Percentiles rank a stretch among this genome's conserved stretches.
Conservation (phyloP, 306 rosid species). For the Fragaria vesca region DNA sequence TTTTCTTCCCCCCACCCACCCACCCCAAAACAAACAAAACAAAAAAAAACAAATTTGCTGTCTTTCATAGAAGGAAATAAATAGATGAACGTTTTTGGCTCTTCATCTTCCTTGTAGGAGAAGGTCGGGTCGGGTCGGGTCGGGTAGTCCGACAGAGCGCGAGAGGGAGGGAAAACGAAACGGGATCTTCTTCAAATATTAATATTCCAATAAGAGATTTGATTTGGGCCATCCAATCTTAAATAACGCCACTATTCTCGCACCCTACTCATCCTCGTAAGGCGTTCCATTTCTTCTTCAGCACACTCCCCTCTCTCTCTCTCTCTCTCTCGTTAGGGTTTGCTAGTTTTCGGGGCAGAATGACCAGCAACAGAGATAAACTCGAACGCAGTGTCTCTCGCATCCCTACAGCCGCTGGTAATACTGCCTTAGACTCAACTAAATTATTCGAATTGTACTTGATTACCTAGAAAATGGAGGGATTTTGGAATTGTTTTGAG, state of each 20-base stretch:
- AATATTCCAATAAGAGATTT: no score
- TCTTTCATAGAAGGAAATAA: no score
- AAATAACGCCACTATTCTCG: no score
- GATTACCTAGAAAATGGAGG: no score
- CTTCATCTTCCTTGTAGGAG: neutral
- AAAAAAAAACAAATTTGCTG: no score
- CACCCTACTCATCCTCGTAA: neutral
- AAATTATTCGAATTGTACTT: neutral
- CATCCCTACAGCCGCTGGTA: neutral
- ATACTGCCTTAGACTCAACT: neutral
- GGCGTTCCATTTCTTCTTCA: constrained; percentile 1
- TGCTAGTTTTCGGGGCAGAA: constrained; percentile 13
- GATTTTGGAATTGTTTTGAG: neutral
- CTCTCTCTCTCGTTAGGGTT: constrained; percentile 8
- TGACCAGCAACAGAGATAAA: constrained; percentile 56
- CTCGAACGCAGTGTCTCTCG: constrained; percentile 45
- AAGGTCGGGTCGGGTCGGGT: neutral
- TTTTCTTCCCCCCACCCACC: no score
- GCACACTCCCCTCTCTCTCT: neutral
- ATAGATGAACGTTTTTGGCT: no score
- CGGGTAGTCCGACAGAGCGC: neutral
- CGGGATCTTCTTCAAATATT: no score
- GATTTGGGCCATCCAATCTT: no score
- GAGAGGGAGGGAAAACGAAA: no score
- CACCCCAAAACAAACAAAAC: no score